Evolutionary conservation across 1,284 basidiomycete genomes (phyloP).

Genomic region (Hypsizygus ulmarius): DNA sequence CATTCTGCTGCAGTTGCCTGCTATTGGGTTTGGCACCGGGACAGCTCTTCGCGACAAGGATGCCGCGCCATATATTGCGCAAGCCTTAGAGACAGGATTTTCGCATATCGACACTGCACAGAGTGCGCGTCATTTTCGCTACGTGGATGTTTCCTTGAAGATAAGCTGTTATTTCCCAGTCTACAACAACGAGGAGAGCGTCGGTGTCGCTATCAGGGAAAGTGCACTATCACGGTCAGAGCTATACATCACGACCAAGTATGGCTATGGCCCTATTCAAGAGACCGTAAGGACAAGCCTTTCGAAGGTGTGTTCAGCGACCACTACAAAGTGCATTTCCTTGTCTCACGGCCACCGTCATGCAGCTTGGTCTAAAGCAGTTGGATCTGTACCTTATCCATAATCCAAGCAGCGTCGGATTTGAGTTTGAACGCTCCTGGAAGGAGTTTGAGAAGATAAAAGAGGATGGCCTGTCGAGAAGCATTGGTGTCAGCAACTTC

Average conservation of each 20-base stretch:
- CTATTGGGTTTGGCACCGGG: conserved; percentile 51
- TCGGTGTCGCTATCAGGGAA: conserved; percentile 50
- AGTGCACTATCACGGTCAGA: conserved; percentile 47
- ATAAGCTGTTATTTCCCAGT: conserved; percentile 26
- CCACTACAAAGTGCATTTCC: neutral
- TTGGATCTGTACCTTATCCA: conserved; percentile 78
- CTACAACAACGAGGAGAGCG: conserved; percentile 51
- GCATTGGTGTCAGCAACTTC: conserved; percentile 84
- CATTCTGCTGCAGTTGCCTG: conserved; percentile 50
- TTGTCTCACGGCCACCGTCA: neutral
- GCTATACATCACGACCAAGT: conserved; percentile 61
- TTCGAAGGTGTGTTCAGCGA: conserved; percentile 26
- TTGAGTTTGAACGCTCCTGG: conserved; percentile 59
- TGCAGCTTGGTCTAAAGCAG: conserved; percentile 62
- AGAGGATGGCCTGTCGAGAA: conserved; percentile 62
- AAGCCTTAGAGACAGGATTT: conserved; percentile 46
- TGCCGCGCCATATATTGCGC: conserved; percentile 32
- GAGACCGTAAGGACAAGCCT: conserved; percentile 35
- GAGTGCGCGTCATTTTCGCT: conserved; percentile 27
- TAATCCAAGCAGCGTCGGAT: conserved; percentile 37
- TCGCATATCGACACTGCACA: conserved; percentile 49
- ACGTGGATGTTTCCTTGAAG: neutral
- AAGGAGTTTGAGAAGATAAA: conserved; percentile 64
- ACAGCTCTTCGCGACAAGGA: conserved; percentile 24
- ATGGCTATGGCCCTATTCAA: conserved; percentile 40